Conservation (phyloP, 257 asterid species). For the Prunella vulgaris region DNA sequence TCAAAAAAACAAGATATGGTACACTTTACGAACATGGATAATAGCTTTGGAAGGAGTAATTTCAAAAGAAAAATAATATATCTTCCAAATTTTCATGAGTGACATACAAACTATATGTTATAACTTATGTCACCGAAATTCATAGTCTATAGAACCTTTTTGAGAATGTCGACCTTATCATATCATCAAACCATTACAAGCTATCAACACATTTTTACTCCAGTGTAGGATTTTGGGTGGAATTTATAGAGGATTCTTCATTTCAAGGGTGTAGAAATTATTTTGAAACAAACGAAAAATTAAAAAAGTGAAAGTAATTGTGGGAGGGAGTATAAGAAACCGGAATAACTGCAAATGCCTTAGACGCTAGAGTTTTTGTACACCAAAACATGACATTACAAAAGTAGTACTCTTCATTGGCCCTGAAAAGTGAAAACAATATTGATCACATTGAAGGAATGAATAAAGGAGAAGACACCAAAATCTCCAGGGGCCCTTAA, state of each 20-base stretch:
- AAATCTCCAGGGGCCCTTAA: conserved; percentile 95
- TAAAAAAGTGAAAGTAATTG: not conserved
- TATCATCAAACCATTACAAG: not conserved
- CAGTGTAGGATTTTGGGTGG: too few species aligned
- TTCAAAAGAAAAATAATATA: not conserved
- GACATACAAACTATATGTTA: not conserved
- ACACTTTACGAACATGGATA: not conserved
- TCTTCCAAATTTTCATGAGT: not conserved
- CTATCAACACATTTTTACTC: not conserved
- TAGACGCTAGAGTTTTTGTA: conserved; percentile 18
- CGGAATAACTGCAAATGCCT: not conserved
- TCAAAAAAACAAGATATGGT: not conserved
- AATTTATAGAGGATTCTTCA: too few species aligned
- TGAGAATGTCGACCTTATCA: not conserved
- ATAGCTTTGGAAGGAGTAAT: not conserved
- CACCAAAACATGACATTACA: conserved; percentile 2
- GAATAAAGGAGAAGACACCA: conserved; percentile 43
- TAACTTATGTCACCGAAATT: not conserved
- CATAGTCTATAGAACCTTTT: not conserved
- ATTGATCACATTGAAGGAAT: conserved; percentile 12
- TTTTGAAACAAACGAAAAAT: too few species aligned
- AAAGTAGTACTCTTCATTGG: not conserved
- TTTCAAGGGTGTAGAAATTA: too few species aligned
- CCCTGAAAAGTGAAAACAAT: conserved; percentile 6
- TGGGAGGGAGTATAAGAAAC: not conserved